phyloP scores from a whole-genome alignment of 2,329 filamentous ascomycete species.

The Calonectria pseudoreteaudii region DNA sequence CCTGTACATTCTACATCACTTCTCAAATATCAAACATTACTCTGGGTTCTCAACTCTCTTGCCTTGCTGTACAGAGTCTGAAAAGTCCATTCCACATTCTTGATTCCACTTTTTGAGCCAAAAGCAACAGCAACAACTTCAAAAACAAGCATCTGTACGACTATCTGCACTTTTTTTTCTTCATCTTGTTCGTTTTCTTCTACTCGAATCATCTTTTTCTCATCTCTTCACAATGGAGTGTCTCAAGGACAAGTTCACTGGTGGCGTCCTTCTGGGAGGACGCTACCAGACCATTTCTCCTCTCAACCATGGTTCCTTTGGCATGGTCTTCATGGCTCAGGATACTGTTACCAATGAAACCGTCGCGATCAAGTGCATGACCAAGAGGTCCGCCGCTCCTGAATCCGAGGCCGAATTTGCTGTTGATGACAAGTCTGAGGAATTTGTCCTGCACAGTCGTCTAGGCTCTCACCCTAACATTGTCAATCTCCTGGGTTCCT shows the following conservation, averaged over 20 bases:
- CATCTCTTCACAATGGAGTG: constrained; percentile 73
- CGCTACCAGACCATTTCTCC: constrained; percentile 93
- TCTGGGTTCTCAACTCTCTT: constrained; percentile 29
- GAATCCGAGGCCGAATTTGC: constrained; percentile 73
- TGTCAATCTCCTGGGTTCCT: constrained; percentile 90
- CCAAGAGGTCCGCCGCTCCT: constrained; percentile 78
- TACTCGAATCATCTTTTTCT: constrained; percentile 31
- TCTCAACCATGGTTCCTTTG: constrained; percentile 98
- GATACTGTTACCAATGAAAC: constrained; percentile 81
- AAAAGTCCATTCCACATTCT: constrained; percentile 14
- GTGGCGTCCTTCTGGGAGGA: constrained; percentile 84
- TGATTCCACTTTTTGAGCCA: constrained; percentile 11
- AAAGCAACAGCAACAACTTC: constrained; percentile 25
- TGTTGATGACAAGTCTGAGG: constrained; percentile 85
- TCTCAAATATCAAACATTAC: constrained; percentile 35
- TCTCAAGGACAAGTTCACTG: constrained; percentile 83
- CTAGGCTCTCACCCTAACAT: constrained; percentile 89
- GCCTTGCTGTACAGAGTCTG: constrained; percentile 26
- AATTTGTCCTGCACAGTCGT: constrained; percentile 81
- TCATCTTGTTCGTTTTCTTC: constrained; percentile 30
- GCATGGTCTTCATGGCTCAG: constrained; percentile 95
- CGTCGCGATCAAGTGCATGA: constrained; percentile 96
- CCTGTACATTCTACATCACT: constrained; percentile 50
- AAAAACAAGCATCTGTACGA: constrained; percentile 47
- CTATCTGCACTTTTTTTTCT: constrained; percentile 38